Percentiles rank a stretch among this genome's conserved stretches.
phyloP scores from a whole-genome alignment of 805 yeast species.

The Metschnikowia sp. region DNA sequence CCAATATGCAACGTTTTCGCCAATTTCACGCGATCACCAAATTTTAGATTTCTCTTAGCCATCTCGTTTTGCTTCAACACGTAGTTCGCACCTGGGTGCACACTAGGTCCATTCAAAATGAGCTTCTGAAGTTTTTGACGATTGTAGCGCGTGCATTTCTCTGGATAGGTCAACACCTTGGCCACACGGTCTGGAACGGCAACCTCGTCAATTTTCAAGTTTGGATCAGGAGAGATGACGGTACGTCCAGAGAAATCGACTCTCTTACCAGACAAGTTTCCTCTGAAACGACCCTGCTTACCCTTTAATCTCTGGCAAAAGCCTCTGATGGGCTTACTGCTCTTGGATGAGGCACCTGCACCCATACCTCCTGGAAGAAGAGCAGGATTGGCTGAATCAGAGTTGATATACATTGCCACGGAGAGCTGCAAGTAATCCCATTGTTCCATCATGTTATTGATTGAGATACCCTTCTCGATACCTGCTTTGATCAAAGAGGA shows the following conservation, averaged over 20 bases:
- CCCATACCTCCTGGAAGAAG: constrained; percentile 67
- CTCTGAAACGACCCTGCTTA: constrained; percentile 98
- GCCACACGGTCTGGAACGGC: constrained; percentile 98
- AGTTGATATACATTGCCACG: constrained; percentile 95
- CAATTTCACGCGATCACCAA: constrained; percentile 76
- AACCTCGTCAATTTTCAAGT: constrained; percentile 89
- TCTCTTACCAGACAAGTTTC: constrained; percentile 96
- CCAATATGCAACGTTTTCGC: constrained; percentile 80
- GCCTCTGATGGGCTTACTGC: constrained; percentile 82
- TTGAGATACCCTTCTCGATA: constrained; percentile 88
- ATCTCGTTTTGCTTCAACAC: constrained; percentile 77
- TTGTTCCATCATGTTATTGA: constrained; percentile 94
- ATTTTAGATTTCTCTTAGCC: constrained; percentile 82
- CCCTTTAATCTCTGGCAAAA: constrained; percentile 97
- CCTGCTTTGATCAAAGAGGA: constrained; percentile 93
- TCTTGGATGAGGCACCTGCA: constrained; percentile 42
- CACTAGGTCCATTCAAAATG: constrained; percentile 78
- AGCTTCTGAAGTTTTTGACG: constrained; percentile 69
- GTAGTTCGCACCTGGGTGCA: constrained; percentile 97
- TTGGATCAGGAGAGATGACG: constrained; percentile 98
- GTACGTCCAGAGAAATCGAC: constrained; percentile 98
- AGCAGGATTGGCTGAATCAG: constrained; percentile 86
- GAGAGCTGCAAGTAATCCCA: constrained; percentile 97
- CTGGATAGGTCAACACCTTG: constrained; percentile 93
- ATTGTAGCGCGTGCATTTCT: constrained; percentile 86